Conservation (phyloP, 140 eudicot species). For the Oenanthe javanica region DNA sequence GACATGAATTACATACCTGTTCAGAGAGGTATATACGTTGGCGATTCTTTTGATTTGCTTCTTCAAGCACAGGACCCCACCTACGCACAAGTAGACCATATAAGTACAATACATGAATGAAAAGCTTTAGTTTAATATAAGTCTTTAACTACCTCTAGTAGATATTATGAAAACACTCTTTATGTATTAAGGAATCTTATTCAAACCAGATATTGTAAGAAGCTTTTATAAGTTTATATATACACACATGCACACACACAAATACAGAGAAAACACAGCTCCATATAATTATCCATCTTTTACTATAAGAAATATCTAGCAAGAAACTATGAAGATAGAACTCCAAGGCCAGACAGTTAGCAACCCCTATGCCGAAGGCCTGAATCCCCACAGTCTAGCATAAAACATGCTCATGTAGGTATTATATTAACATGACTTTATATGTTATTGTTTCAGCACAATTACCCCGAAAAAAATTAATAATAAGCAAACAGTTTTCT, state of each 20-base stretch:
- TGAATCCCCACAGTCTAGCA: too few species aligned
- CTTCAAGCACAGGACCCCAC: conserved; percentile 87
- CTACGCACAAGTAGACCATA: conserved; percentile 28
- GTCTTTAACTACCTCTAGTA: not conserved
- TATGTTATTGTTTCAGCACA: not conserved
- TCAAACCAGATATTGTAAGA: not conserved
- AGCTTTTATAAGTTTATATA: not conserved
- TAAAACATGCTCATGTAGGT: not conserved
- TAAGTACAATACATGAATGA: not conserved
- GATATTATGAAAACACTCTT: not conserved
- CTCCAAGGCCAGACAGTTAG: not conserved
- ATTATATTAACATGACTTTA: not conserved
- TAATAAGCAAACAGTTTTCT: too few species aligned
- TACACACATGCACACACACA: not conserved
- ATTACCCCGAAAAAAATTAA: too few species aligned
- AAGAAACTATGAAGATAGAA: too few species aligned
- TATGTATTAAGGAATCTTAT: not conserved
- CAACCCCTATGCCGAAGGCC: not conserved
- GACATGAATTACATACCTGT: conserved; percentile 37
- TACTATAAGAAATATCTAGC: not conserved
- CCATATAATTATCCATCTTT: too few species aligned
- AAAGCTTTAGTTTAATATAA: not conserved
- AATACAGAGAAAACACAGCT: not conserved
- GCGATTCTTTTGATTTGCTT: conserved; percentile 52
- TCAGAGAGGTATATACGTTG: conserved; percentile 92